Evolutionary conservation across 2,329 filamentous ascomycete genomes (phyloP).

Genomic region (Fusarium sp.): DNA sequence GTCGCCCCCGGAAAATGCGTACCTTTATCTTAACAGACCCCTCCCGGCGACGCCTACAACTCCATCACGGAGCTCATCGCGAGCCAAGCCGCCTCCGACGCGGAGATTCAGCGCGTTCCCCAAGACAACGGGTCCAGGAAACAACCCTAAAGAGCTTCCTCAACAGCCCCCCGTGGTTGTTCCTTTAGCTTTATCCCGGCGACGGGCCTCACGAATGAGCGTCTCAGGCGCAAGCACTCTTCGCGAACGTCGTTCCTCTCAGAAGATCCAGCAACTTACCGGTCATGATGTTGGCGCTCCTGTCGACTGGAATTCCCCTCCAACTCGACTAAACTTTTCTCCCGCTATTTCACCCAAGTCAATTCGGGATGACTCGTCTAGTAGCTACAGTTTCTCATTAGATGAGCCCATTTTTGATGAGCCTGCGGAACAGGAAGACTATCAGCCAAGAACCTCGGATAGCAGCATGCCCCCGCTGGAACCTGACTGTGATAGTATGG

Average conservation of each 20-base stretch:
- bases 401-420: conserved; percentile 45
- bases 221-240: conserved; percentile 35
- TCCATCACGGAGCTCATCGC: conserved; percentile 22
- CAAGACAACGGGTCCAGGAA: conserved; percentile 36
- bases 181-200: conserved; percentile 32
- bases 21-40: conserved; percentile 41
- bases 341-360: conserved; percentile 38
- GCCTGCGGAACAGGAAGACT: conserved; percentile 20
- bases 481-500: conserved; percentile 43
- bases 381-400: conserved; percentile 40
- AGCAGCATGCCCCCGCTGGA: conserved; percentile 47
- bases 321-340: conserved; percentile 26
- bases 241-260: conserved; percentile 50
- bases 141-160: conserved; percentile 36
- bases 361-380: conserved; percentile 45
- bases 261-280: conserved; percentile 61
- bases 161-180: conserved; percentile 30
- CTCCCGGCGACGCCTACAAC: conserved; percentile 40
- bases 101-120: conserved; percentile 40
- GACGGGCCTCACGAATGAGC: conserved; percentile 40
- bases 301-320: conserved; percentile 36
- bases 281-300: conserved; percentile 56
- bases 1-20: conserved; percentile 44
- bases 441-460: conserved; percentile 37
- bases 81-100: conserved; percentile 10